Percentiles rank a stretch among this genome's conserved stretches.
These are phyloP conservation scores for Periconia digitata DNA, from an alignment of 2,329 filamentous ascomycete genomes.

Conservation along the genomic window DNA sequence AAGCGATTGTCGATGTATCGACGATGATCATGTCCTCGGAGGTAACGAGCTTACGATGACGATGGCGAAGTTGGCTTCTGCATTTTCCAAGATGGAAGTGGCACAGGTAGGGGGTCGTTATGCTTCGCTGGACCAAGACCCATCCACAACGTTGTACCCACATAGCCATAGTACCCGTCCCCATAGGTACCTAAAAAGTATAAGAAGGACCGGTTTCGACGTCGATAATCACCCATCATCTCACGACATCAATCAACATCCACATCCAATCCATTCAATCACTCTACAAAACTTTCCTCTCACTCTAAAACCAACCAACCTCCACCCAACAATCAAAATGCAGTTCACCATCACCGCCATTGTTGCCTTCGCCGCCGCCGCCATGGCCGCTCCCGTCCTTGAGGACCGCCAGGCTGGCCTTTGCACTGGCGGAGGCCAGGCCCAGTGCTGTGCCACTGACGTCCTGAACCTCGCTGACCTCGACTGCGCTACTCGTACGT, in stretches of 20 bases:
- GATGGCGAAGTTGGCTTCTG: conserved; percentile 14
- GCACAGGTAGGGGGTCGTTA: too few relatives aligned
- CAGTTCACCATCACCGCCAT: conserved; percentile 32
- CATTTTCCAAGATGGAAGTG: background rate
- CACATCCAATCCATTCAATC: conserved; percentile 12
- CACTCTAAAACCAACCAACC: conserved; percentile 5
- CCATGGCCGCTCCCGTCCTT: conserved; percentile 34
- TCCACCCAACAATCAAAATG: conserved; percentile 29
- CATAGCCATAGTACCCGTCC: too few relatives aligned
- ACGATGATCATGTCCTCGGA: conserved; percentile 22
- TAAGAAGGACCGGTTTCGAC: conserved; percentile 28
- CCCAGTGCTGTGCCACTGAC: conserved; percentile 64
- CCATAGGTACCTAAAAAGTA: too few relatives aligned
- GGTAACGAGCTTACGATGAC: conserved; percentile 24
- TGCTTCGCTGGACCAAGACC: too few relatives aligned
- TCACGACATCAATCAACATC: conserved; percentile 17
- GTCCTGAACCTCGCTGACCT: conserved; percentile 60
- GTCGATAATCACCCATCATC: conserved; percentile 24
- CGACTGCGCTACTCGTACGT: conserved; percentile 58
- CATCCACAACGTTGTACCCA: too few relatives aligned
- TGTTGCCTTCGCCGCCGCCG: conserved; percentile 32
- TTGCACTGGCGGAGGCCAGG: conserved; percentile 36
- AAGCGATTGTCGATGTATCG: conserved; percentile 12
- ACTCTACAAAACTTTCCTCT: conserved; percentile 6
- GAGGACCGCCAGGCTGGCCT: conserved; percentile 35